Conservation (phyloP, 192 early-diverging fungal genomes). For the Coemansia aciculifera region DNA sequence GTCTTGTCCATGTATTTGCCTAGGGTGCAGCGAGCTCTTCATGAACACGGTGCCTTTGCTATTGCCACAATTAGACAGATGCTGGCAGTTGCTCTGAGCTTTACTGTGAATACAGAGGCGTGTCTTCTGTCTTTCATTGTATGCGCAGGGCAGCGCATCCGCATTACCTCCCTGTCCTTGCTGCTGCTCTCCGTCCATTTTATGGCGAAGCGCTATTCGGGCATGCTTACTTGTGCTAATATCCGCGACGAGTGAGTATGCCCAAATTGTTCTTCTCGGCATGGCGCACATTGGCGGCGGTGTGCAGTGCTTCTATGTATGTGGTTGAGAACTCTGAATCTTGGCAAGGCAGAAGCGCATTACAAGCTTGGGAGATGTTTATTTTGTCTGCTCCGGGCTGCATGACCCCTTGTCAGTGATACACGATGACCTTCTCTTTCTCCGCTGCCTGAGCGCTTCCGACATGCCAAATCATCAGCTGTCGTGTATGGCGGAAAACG, state of each 20-base stretch:
- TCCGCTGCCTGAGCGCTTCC: background rate
- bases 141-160: background rate
- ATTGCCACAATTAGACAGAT: background rate
- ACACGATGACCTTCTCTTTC: background rate
- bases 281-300: conserved; percentile 10
- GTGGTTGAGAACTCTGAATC: background rate
- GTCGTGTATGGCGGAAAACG: background rate
- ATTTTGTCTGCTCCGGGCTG: background rate
- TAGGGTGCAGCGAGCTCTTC: background rate
- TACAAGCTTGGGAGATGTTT: background rate
- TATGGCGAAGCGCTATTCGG: background rate
- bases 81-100: background rate
- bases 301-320: conserved; percentile 4
- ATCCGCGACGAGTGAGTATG: background rate
- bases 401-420: background rate
- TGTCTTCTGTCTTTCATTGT: background rate
- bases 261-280: background rate
- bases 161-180: background rate
- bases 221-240: background rate
- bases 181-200: background rate
- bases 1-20: background rate
- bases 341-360: background rate
- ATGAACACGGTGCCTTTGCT: background rate
- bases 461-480: conserved; percentile 1
- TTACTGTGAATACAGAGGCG: background rate